Conservation (phyloP, 2,329 filamentous ascomycete species). For the Paracoccidioides lutzii region DNA sequence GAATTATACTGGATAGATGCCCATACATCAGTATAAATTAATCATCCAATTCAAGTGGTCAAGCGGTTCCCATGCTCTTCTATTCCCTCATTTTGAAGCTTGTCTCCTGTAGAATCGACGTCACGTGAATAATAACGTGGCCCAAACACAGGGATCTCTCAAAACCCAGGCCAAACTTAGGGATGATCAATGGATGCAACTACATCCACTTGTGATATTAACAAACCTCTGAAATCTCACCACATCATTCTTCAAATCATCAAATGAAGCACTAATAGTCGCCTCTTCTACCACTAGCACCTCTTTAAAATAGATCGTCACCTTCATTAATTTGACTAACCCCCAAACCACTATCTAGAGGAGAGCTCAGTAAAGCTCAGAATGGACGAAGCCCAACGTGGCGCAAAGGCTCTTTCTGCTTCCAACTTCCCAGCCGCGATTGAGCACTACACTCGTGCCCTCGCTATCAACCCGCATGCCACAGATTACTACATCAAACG, state of each 20-base stretch:
- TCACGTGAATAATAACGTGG: too few species aligned
- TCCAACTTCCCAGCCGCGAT: conserved; percentile 58
- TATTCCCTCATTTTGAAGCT: background rate
- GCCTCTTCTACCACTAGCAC: background rate
- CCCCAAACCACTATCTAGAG: background rate
- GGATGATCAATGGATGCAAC: too few species aligned
- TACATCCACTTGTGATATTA: too few species aligned
- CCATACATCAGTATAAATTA: background rate
- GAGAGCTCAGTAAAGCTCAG: background rate
- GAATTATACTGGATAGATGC: background rate
- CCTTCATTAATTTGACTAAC: background rate
- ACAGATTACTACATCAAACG: conserved; percentile 72
- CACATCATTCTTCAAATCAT: too few species aligned
- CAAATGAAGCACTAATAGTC: background rate
- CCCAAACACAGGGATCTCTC: too few species aligned
- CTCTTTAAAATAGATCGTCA: background rate
- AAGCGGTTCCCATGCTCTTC: background rate
- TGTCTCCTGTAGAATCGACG: too few species aligned
- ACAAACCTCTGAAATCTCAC: too few species aligned
- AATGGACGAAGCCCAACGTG: conserved; percentile 45
- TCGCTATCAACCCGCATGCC: conserved; percentile 49
- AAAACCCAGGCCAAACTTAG: too few species aligned
- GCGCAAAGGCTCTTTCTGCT: conserved; percentile 46
- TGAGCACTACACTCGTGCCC: conserved; percentile 51
- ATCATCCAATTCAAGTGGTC: background rate